A percentile compares a stretch with the other conserved stretches of the same genome.
phyloP scores from a whole-genome alignment of 371 early-diverging fungal genomes.

The Mucor piriformis region DNA sequence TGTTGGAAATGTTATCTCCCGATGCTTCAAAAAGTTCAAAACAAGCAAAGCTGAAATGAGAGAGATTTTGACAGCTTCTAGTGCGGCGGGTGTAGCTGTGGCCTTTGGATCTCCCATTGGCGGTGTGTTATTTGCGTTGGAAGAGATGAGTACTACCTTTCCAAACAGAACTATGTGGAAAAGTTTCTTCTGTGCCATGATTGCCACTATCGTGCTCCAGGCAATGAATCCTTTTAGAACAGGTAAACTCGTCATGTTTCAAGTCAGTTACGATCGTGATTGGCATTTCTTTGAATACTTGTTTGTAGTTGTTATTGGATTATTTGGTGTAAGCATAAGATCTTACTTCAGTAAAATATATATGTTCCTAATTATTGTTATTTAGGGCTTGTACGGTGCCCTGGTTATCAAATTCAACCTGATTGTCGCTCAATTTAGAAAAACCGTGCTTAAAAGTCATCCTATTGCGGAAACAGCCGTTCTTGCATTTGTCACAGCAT shows the following conservation, averaged over 20 bases:
- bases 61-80: constrained; percentile 90
- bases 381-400: constrained; percentile 87
- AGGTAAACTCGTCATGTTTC: constrained; percentile 93
- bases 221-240: constrained; percentile 92
- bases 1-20: constrained; percentile 86
- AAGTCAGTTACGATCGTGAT: constrained; percentile 88
- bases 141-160: constrained; percentile 95
- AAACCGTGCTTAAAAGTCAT: constrained; percentile 60
- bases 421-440: constrained; percentile 70
- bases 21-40: constrained; percentile 83
- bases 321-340: constrained; percentile 74
- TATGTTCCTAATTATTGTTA: background rate
- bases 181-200: constrained; percentile 91
- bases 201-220: constrained; percentile 89
- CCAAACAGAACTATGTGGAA: constrained; percentile 95
- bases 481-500: constrained; percentile 75
- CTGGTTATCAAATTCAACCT: constrained; percentile 83
- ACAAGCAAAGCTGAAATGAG: constrained; percentile 86
- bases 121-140: constrained; percentile 95
- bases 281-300: constrained; percentile 89
- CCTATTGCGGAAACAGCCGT: constrained; percentile 77
- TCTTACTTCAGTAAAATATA: background rate
- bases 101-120: constrained; percentile 94
- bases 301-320: constrained; percentile 85
- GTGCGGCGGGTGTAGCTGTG: constrained; percentile 94